Evolutionary conservation across 1,284 basidiomycete species (phyloP).

Genomic region (Laetiporus sulphureus): DNA sequence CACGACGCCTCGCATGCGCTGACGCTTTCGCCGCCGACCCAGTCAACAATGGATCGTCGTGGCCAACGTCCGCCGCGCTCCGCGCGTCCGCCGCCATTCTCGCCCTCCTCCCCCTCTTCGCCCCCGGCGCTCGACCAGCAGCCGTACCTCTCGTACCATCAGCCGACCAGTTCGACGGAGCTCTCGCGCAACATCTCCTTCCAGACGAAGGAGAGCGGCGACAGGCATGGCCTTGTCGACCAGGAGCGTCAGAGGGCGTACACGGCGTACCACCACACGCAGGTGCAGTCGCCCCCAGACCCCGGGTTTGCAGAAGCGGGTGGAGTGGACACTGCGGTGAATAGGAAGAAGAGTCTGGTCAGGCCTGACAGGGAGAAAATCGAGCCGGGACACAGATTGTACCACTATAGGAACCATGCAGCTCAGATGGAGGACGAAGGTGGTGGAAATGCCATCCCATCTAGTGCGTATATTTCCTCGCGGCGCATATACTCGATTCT

Average conservation of each 20-base stretch:
- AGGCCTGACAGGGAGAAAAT: conserved; percentile 95
- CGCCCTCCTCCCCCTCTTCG: conserved; percentile 28
- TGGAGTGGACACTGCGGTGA: conserved; percentile 38
- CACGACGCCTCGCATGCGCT: conserved; percentile 19
- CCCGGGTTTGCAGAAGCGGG: conserved; percentile 34
- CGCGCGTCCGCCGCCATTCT: conserved; percentile 26
- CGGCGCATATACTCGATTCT: no score
- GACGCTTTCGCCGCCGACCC: conserved; percentile 12
- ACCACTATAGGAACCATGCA: conserved; percentile 91
- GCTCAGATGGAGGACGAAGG: conserved; percentile 73
- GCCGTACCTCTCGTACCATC: conserved; percentile 17
- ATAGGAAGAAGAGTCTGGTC: conserved; percentile 90
- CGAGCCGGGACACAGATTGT: conserved; percentile 91
- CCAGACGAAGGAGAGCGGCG: conserved; percentile 58
- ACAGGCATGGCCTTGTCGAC: conserved; percentile 51
- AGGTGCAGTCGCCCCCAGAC: conserved; percentile 38
- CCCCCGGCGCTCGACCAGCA: no score
- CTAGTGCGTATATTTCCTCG: conserved; percentile 70
- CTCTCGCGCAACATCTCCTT: conserved; percentile 51
- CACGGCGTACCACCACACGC: conserved; percentile 49
- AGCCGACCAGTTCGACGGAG: conserved; percentile 23
- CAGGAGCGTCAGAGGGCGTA: conserved; percentile 39
- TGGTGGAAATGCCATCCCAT: conserved; percentile 68
- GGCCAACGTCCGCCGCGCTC: conserved; percentile 36
- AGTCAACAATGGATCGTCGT: conserved; percentile 25